A percentile compares a stretch with the other conserved stretches of the same genome.
Conservation (phyloP, 1,284 basidiomycete species). For the Cutaneotrichosporon cutaneum region DNA sequence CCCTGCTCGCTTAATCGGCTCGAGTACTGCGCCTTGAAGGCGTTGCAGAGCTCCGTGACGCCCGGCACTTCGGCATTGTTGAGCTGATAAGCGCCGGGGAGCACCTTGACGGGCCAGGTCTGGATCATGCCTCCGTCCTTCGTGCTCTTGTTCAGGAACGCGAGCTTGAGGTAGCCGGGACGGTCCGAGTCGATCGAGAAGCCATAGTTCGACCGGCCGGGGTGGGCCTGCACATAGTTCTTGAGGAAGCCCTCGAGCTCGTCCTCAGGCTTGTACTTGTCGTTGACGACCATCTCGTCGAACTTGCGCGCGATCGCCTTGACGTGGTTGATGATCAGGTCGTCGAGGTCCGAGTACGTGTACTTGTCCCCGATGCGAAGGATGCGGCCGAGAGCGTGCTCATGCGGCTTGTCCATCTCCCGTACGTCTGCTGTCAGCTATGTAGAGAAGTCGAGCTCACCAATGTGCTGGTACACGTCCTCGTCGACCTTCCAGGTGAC, state of each 20-base stretch:
- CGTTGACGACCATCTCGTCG: conserved; percentile 91
- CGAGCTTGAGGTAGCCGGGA: conserved; percentile 90
- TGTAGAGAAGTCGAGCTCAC: too few species aligned
- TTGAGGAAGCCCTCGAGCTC: conserved; percentile 87
- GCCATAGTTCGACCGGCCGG: conserved; percentile 90
- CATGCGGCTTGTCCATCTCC: conserved; percentile 72
- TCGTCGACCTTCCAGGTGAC: conserved; percentile 99
- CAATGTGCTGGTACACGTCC: conserved; percentile 94
- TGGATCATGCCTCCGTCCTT: conserved; percentile 62
- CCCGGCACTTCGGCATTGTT: conserved; percentile 84
- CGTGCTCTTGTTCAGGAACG: conserved; percentile 87
- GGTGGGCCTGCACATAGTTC: conserved; percentile 88
- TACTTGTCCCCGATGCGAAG: conserved; percentile 74
- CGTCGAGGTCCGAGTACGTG: conserved; percentile 91
- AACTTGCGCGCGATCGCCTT: conserved; percentile 91
- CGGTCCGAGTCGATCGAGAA: conserved; percentile 87
- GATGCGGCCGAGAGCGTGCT: conserved; percentile 66
- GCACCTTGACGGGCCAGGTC: conserved; percentile 86
- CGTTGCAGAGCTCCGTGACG: conserved; percentile 87
- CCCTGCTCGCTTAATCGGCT: conserved; percentile 37
- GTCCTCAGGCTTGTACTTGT: conserved; percentile 89
- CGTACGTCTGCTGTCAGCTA: conserved; percentile 62
- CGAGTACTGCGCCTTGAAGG: conserved; percentile 82
- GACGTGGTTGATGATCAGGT: conserved; percentile 95
- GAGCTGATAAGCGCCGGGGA: conserved; percentile 85